Evolutionary conservation across 352 stramenopile species (phyloP), one percentile per base, ranked within the genome.

Genomic region (Phytophthora macrochlamydospora): DNA sequence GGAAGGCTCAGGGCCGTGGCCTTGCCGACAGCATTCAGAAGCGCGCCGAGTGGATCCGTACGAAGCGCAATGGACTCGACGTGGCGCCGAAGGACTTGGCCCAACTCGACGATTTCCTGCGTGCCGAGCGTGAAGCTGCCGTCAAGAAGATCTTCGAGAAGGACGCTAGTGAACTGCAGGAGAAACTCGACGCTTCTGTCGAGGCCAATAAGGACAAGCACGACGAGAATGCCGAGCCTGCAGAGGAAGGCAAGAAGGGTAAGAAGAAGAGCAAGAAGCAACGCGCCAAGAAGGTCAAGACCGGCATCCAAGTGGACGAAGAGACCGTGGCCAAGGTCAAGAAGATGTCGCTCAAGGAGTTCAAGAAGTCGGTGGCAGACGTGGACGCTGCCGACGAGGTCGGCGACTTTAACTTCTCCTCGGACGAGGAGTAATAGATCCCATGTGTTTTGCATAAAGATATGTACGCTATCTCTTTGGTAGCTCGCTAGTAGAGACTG

Each of bases 31-130:
- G 79, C 44, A 73, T 94, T 12, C 87, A 92, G 61, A 92, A 83
- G 57, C 84, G 87, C 38, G 74, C 79, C 8, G 85, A 93, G 46
- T 90, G 89, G 71, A 87, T 98, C 57, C 90, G 93, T 46, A 81
- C 82, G 12, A 97, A 98, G 75, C 94, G 97, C 63, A 90, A 89
- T n/a, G 84, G 86, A 5, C 80, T 98, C 48, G 84, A 97, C 33
- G 69, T 98, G 28, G 85, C 82, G 50, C 96, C 95, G 7, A 86
- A 89, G 60, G 91, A 96, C 50, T 76, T 89, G 35, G 84, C 83
- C 37, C 81, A 91, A 54, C 93, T 98, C 75, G 83, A 93, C 52
- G 81, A 91, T 31, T 96, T 97, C 75, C 69, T 95, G 55, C 79
- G 85, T 67, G 56, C 56, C 2, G 82, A 97, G 63, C 87, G 92